Conservation (phyloP, 345 rosid species). For the Crucihimalaya himalaica region DNA sequence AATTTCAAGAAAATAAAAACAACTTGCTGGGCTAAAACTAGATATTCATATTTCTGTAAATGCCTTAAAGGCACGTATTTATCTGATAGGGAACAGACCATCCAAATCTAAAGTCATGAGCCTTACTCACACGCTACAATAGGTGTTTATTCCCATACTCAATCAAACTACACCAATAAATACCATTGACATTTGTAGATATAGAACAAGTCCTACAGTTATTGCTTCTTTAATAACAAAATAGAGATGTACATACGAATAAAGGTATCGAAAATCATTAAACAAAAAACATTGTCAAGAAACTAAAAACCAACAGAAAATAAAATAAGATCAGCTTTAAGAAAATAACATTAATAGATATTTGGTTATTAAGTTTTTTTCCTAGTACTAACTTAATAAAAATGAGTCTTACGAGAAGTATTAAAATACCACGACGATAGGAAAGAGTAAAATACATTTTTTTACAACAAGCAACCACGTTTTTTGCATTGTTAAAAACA, state of each 20-base stretch:
- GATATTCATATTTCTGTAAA: neutral
- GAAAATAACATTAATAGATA: too few species aligned
- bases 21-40: conserved; percentile 13
- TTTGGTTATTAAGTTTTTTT: too few species aligned
- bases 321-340: neutral
- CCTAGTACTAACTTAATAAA: neutral
- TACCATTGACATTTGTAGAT: conserved; percentile 9
- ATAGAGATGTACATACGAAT: neutral
- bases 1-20: too few species aligned
- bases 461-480: neutral
- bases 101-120: conserved; percentile 24
- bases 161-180: conserved; percentile 3
- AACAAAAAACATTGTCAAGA: neutral
- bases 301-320: neutral
- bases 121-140: neutral
- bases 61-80: neutral
- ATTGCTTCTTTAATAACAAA: neutral
- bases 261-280: neutral
- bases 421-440: neutral
- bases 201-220: neutral
- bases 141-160: neutral
- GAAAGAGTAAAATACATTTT: neutral
- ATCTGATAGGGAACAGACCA: conserved; percentile 9
- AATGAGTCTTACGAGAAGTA: neutral
- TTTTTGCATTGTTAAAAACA: neutral